Conservation (phyloP, 116 monocot genomes). For the Zostera marina region DNA sequence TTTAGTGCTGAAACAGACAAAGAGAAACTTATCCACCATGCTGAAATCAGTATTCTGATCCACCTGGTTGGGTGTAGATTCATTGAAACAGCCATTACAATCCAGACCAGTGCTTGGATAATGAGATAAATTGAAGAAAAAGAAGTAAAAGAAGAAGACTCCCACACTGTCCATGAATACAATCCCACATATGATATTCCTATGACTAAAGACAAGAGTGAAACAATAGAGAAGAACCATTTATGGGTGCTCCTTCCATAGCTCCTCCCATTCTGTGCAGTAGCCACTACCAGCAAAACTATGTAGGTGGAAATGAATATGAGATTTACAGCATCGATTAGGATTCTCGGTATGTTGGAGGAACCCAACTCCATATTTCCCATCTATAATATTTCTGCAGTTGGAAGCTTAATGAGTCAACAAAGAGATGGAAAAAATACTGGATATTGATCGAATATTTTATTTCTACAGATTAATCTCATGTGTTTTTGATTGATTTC, state of each 20-base stretch:
- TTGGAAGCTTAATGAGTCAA: no score
- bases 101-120: conserved; percentile 24
- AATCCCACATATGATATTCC: conserved; percentile 13
- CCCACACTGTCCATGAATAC: conserved; percentile 1
- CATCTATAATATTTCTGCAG: not conserved
- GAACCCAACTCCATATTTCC: conserved; percentile 20
- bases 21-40: conserved; percentile 38
- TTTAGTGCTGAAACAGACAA: conserved; percentile 20
- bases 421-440: no score
- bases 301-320: conserved; percentile 20
- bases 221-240: conserved; percentile 18
- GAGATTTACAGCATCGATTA: conserved; percentile 28
- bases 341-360: conserved; percentile 24
- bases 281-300: conserved; percentile 8
- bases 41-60: conserved; percentile 6
- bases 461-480: no score
- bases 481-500: no score
- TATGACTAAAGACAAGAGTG: conserved; percentile 13
- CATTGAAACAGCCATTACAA: conserved; percentile 25
- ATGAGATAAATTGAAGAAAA: not conserved
- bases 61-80: conserved; percentile 12
- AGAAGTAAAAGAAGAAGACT: no score
- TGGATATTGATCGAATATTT: no score
- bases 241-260: conserved; percentile 3
- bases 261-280: conserved; percentile 5